Base-by-base conservation (phyloP, 139 green algal genomes). In the Diplosphaera chodatii region DNA sequence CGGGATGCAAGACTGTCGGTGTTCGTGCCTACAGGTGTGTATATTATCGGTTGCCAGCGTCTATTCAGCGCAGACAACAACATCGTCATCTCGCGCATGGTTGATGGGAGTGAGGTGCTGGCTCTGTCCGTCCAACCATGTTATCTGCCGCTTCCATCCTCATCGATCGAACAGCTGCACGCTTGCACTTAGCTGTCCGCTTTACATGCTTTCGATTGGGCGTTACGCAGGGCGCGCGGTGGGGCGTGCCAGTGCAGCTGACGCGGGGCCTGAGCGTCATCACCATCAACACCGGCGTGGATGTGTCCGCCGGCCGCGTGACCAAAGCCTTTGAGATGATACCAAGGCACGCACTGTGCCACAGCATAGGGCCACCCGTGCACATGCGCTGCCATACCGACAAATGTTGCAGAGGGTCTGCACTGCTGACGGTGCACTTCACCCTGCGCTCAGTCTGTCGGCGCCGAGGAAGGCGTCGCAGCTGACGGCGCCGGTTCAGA, bases 271-370 rank as follows among this genome's bases (percentile, higher is more conserved):
- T 63, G 40, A 79, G 74, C 63, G 68, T 79, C 29, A 71, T 79
- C 29, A 55, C 31, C 10, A 70, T 64, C 32, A 79, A 79, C 64
- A 75, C 48, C 0, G 74, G 74, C 10, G 69, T 79, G 48, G 74
- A 79, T 32, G 74, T 79, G 28, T 75, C 67, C 1, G 21, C n/a
- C 0, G 74, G 74, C 23, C 41, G 55, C 22, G 69, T 79, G 18
- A 79, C 74, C 41, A 79, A 79, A 33, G 28, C 74, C 0, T 79
- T 79, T 20, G 74, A 79, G 69, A 30, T 75, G 32, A 74, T 79
- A 28, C 74, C 74, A 13, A 59, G 48, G 48, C 25, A n/a, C n/a
- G n/a, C n/a, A n/a, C n/a, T n/a, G n/a, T n/a, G n/a, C n/a, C n/a
- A n/a, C n/a, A n/a, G n/a, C n/a, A n/a, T n/a, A n/a, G n/a, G n/a